These are phyloP conservation scores for Phytophthora constricta DNA, from an alignment of 352 stramenopile genomes.

Conservation along the genomic window DNA sequence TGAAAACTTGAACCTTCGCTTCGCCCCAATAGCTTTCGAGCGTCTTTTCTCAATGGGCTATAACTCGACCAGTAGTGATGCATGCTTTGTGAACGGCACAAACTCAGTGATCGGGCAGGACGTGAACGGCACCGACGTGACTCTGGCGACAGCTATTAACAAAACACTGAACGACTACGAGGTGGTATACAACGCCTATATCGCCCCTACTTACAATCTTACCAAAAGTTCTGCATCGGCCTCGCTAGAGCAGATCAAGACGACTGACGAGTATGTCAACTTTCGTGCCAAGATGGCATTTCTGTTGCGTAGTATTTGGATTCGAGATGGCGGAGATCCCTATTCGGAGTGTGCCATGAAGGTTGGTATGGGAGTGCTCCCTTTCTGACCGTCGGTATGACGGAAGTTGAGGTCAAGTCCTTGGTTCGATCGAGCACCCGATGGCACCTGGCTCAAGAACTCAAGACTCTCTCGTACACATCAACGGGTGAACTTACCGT, in stretches of 20 bases:
- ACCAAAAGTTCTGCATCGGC: conserved; percentile 5
- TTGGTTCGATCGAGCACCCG: conserved; percentile 41
- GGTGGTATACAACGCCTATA: conserved; percentile 51
- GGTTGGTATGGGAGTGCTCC: conserved; percentile 48
- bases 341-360: conserved; percentile 35
- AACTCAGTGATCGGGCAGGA: conserved; percentile 40
- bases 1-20: conserved; percentile 42
- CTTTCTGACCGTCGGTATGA: conserved; percentile 52
- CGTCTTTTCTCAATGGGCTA: conserved; percentile 43
- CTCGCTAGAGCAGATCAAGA: conserved; percentile 33
- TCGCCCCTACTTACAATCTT: conserved; percentile 43
- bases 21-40: conserved; percentile 39
- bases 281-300: conserved; percentile 50
- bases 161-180: conserved; percentile 34
- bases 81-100: conserved; percentile 37
- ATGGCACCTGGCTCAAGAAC: conserved; percentile 36
- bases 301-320: conserved; percentile 38
- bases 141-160: conserved; percentile 30
- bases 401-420: conserved; percentile 37
- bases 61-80: conserved; percentile 37
- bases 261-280: conserved; percentile 44
- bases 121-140: conserved; percentile 36
- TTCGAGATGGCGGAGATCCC: conserved; percentile 34
- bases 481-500: conserved; percentile 32
- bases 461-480: conserved; percentile 34